Base-by-base conservation (phyloP, 2,329 filamentous ascomycete genomes). In the Xylaria sp. region DNA sequence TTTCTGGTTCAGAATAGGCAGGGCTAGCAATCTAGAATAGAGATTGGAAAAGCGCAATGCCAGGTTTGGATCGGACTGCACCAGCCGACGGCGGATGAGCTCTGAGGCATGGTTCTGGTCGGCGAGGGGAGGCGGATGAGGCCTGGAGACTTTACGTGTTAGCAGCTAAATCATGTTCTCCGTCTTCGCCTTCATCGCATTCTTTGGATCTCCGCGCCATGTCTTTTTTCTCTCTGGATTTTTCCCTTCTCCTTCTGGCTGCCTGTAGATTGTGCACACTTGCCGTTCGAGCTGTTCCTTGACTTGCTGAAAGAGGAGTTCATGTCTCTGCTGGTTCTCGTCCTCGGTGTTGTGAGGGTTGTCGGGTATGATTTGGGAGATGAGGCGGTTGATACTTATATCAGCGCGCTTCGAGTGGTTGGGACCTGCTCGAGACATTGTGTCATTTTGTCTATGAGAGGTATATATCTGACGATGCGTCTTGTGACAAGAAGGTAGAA, bases 51-150 rank as follows among this genome's bases (percentile, higher is more conserved):
- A 97, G 68, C 90, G 88, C 22, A 95, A 85, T 3, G 94, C 93
- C 79, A 94, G 92, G 70, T 87, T 91, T 51, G 87, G 87, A 75
- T 93, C 92, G 72, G 90, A 91, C 73, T 92, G 89, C 65, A 96
- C 88, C 70, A 99, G 84, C 80, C 92, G 93, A 76, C 92, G 89
- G 82, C 95, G 96, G 79, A 99, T 97, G 74, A 97, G 82, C 78
- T 97, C 94, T 33, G 93, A 93, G 61, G 94, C 94, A 84, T 97
- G 94, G 77, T 97, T 95, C 70, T 97, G 90, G 77, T 94, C 91
- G 66, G 90, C 85, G 59, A 90, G 80, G 61, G 85, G 81, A 56
- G 87, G 84, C 67, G 85, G 84, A 65, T 80, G 77, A 50, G 83
- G 83, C 69, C 84, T 86, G 65, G 51, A 62, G 50, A 56, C 47